Conservation (phyloP, 768 basidiomycete species). For the Leccinum boreale region DNA sequence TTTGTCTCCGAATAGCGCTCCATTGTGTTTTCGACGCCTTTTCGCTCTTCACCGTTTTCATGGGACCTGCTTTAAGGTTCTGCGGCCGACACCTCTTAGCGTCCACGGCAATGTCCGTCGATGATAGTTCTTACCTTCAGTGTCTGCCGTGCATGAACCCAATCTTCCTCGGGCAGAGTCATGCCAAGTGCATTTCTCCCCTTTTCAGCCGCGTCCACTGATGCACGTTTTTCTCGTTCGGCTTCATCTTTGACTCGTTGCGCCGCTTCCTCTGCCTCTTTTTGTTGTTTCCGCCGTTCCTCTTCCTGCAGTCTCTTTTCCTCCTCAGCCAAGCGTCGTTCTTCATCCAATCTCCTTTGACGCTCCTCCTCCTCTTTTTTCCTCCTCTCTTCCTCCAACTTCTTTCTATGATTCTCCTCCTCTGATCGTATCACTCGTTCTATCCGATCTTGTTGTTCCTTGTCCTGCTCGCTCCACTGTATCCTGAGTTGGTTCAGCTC, state of each 20-base stretch:
- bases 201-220: conserved; percentile 38
- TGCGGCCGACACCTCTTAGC: conserved; percentile 31
- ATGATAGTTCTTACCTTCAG: conserved; percentile 45
- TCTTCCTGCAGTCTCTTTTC: conserved; percentile 40
- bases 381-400: conserved; percentile 56
- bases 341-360: conserved; percentile 47
- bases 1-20: conserved; percentile 67
- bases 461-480: conserved; percentile 45
- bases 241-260: conserved; percentile 33
- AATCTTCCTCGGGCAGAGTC: conserved; percentile 59
- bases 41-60: conserved; percentile 62
- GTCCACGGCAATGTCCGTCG: conserved; percentile 18
- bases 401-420: conserved; percentile 53
- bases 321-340: conserved; percentile 41
- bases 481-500: conserved; percentile 45
- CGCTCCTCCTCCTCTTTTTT: conserved; percentile 46
- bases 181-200: conserved; percentile 47
- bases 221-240: conserved; percentile 34
- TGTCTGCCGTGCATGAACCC: conserved; percentile 51
- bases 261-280: conserved; percentile 30
- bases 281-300: conserved; percentile 38
- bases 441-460: conserved; percentile 51
- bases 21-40: conserved; percentile 55
- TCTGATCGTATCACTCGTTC: conserved; percentile 61
- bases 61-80: conserved; percentile 61